Conservation (phyloP, 1,284 basidiomycete species). For the Rhodotorula sp. region DNA sequence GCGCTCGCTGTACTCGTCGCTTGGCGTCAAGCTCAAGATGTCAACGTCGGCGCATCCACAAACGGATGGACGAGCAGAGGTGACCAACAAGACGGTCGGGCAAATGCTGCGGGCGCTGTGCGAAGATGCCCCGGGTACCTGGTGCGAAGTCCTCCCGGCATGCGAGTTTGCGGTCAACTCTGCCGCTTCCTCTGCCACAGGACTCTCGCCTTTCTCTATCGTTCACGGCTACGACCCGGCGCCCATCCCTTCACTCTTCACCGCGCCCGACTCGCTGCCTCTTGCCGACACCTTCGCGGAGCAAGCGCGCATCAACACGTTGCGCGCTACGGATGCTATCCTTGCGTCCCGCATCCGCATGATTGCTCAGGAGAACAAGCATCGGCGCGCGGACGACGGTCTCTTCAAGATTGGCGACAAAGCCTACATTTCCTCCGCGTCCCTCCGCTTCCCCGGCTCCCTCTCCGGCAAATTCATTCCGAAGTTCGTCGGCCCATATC, state of each 20-base stretch:
- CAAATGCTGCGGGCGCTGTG: too few relatives aligned
- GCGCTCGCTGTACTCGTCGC: constrained; percentile 49
- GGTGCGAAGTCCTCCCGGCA: constrained; percentile 4
- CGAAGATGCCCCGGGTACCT: constrained; percentile 20
- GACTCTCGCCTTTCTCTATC: constrained; percentile 4
- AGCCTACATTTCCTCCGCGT: too few relatives aligned
- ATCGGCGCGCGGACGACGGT: too few relatives aligned
- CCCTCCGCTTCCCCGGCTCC: too few relatives aligned
- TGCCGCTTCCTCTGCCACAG: background rate
- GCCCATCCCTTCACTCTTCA: background rate
- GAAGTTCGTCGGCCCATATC: too few relatives aligned
- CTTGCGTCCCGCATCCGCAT: constrained; percentile 10
- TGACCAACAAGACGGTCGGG: too few relatives aligned
- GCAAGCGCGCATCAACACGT: background rate
- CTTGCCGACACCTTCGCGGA: background rate
- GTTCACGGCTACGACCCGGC: constrained; percentile 16
- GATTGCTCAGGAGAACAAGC: background rate
- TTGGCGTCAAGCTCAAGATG: constrained; percentile 48
- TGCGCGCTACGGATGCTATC: constrained; percentile 6
- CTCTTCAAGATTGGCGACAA: background rate
- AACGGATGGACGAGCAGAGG: too few relatives aligned
- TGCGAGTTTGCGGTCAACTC: constrained; percentile 21
- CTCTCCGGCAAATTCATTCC: too few relatives aligned
- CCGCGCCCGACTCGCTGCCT: background rate
- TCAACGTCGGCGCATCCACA: too few relatives aligned